Conservation (phyloP, 495 filamentous ascomycete genomes). For the Penicillium flavigenum region DNA sequence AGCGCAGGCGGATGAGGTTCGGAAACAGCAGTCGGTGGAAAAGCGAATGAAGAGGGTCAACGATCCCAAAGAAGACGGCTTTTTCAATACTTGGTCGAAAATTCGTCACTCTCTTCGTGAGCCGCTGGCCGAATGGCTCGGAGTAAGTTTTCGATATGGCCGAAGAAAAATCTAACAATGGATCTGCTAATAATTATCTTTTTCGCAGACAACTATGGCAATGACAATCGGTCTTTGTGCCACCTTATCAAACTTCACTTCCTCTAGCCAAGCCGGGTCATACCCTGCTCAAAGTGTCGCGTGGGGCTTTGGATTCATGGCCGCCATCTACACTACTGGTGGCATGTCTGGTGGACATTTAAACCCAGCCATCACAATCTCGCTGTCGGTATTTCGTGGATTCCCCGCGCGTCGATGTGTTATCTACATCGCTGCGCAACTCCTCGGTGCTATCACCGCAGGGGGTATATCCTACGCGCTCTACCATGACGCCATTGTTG, state of each 20-base stretch:
- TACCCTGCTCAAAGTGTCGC: constrained; percentile 20
- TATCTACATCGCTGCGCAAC: constrained; percentile 47
- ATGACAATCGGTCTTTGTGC: constrained; percentile 27
- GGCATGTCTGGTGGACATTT: constrained; percentile 56
- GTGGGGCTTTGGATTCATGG: constrained; percentile 46
- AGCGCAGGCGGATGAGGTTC: background rate
- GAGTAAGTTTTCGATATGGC: constrained; percentile 18
- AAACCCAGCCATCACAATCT: constrained; percentile 57
- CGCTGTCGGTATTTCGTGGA: constrained; percentile 54
- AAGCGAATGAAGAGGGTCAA: background rate
- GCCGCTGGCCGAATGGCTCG: constrained; percentile 30
- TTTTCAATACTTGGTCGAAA: constrained; percentile 27
- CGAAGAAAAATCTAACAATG: background rate
- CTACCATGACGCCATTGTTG: constrained; percentile 41
- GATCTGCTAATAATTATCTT: background rate
- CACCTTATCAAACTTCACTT: constrained; percentile 12
- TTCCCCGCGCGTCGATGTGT: constrained; percentile 50
- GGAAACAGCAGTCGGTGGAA: background rate
- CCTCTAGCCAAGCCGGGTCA: constrained; percentile 15
- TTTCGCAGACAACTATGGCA: constrained; percentile 21
- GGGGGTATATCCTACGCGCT: constrained; percentile 46
- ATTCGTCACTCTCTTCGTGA: constrained; percentile 21
- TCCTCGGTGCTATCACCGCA: constrained; percentile 48
- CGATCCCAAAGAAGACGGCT: constrained; percentile 11
- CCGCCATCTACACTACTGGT: constrained; percentile 54